Conservation (phyloP, 257 asterid genomes). For the Mentha longifolia region DNA sequence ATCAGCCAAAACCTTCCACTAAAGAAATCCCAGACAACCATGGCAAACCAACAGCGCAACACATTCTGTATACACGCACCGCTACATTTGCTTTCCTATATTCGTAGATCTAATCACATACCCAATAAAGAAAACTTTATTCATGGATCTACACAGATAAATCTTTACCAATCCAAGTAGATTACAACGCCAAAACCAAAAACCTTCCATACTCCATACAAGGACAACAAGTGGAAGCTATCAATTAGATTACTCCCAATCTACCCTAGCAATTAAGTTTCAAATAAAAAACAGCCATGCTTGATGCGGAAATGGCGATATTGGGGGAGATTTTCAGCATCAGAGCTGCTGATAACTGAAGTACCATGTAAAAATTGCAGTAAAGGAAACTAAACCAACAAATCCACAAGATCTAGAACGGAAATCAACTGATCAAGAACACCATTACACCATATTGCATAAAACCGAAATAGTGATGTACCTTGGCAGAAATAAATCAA, state of each 20-base stretch:
- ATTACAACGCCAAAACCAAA: constrained; percentile 26
- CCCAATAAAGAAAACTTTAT: neutral
- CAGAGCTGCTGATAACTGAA: constrained; percentile 22
- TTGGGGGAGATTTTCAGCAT: constrained; percentile 16
- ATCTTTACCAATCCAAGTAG: constrained; percentile 23
- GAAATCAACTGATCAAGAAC: constrained; percentile 31
- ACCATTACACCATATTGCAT: constrained; percentile 9
- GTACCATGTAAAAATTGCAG: constrained; percentile 4
- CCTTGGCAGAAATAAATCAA: constrained; percentile 33
- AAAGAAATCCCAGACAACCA: constrained; percentile 3
- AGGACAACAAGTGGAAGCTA: neutral
- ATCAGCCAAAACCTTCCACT: constrained; percentile 4
- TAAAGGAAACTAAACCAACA: constrained; percentile 18
- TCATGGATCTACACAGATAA: constrained; percentile 22
- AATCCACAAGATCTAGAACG: constrained; percentile 37
- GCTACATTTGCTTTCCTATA: constrained; percentile 12
- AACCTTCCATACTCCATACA: constrained; percentile 8
- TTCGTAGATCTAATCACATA: constrained; percentile 36
- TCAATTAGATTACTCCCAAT: constrained; percentile 28
- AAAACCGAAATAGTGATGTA: constrained; percentile 26
- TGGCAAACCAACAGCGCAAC: neutral
- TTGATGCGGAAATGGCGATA: neutral
- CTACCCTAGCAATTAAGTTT: constrained; percentile 10
- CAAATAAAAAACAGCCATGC: neutral
- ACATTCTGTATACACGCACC: neutral